These are phyloP conservation scores for Penicillium desertorum DNA, from an alignment of 495 filamentous ascomycete genomes.

Conservation along the genomic window DNA sequence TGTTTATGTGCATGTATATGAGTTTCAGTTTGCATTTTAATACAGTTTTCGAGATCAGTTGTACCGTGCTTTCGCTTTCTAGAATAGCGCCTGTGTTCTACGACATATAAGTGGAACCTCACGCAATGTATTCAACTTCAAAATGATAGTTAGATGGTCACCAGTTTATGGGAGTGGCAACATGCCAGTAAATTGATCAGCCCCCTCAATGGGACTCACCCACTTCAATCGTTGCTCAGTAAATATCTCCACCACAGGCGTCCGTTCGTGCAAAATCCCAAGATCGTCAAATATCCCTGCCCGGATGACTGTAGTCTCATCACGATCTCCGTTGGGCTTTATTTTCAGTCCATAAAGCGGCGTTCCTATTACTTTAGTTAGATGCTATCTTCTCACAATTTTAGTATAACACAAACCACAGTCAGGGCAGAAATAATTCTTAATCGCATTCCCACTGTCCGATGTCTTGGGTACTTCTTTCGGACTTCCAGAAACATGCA, in stretches of 20 bases:
- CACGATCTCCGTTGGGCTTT: conserved; percentile 18
- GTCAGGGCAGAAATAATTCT: conserved; percentile 41
- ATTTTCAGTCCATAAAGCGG: conserved; percentile 34
- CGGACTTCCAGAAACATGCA: conserved; percentile 32
- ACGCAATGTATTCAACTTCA: no score
- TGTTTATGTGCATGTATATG: conserved; percentile 12
- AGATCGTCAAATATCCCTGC: conserved; percentile 39
- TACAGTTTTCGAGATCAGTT: background rate
- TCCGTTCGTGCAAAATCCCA: conserved; percentile 21
- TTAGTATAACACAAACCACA: conserved; percentile 31
- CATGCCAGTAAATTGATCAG: conserved; percentile 34
- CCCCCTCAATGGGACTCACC: conserved; percentile 30
- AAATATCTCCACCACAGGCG: conserved; percentile 35
- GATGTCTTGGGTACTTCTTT: conserved; percentile 34
- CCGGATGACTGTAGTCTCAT: conserved; percentile 29
- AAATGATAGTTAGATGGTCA: no score
- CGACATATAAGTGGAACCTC: no score
- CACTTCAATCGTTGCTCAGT: conserved; percentile 27
- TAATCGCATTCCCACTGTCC: conserved; percentile 37
- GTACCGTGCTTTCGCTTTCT: no score
- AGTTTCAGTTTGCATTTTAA: conserved; percentile 5
- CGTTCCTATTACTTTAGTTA: conserved; percentile 30
- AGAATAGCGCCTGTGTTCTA: no score
- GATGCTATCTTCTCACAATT: background rate
- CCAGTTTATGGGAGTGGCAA: background rate